Evolutionary conservation across 2,329 filamentous ascomycete genomes (phyloP).

Genomic region (Davidsoniella virescens): DNA sequence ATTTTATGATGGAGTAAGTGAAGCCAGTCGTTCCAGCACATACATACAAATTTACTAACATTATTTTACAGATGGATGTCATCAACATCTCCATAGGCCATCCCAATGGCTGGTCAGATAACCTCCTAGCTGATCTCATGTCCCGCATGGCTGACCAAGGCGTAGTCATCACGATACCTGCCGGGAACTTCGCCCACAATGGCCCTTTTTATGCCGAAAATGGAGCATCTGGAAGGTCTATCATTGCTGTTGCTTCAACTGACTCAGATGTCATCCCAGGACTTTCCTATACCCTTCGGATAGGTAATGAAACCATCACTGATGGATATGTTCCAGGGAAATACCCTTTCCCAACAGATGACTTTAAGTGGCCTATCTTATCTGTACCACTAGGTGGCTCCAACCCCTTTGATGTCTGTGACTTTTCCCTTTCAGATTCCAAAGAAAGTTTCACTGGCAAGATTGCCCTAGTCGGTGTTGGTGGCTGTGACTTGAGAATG

Average conservation of each 20-base stretch:
- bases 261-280: not conserved
- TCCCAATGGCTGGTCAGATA: conserved; percentile 24
- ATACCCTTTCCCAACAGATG: conserved; percentile 32
- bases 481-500: conserved; percentile 18
- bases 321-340: not conserved
- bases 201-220: conserved; percentile 30
- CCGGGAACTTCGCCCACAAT: conserved; percentile 31
- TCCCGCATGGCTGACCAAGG: conserved; percentile 27
- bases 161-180: conserved; percentile 32
- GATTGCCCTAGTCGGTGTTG: conserved; percentile 18
- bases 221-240: conserved; percentile 25
- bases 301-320: not conserved
- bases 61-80: conserved; percentile 19
- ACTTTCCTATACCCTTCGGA: not conserved
- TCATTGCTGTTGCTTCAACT: conserved; percentile 27
- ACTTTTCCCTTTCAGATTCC: conserved; percentile 16
- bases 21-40: not conserved
- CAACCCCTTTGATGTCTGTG: conserved; percentile 18
- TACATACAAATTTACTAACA: not conserved
- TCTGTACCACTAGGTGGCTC: conserved; percentile 15
- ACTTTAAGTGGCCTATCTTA: conserved; percentile 1
- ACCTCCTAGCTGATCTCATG: conserved; percentile 26
- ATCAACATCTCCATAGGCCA: conserved; percentile 26
- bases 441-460: conserved; percentile 14
- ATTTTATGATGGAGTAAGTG: conserved; percentile 19